phyloP scores from a whole-genome alignment of 306 rosid species.

The Dalbergia cochinchinensis region DNA sequence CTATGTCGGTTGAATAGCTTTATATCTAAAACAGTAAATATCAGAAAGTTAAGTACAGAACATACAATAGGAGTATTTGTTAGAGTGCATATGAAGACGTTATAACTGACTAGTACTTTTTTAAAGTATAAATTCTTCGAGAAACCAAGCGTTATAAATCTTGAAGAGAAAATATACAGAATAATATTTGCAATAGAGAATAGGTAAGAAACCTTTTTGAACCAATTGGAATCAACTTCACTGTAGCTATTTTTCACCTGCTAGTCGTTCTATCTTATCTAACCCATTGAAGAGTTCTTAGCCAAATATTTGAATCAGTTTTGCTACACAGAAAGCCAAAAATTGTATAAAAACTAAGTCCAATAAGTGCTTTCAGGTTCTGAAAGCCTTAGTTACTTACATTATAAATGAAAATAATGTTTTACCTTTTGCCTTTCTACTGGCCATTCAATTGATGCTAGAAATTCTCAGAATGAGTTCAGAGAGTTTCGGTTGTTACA shows the following conservation, averaged over 20 bases:
- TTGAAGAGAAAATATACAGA: constrained; percentile 15
- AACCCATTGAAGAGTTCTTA: constrained; percentile 30
- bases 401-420: constrained; percentile 23
- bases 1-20: no score
- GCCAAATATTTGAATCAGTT: not conserved
- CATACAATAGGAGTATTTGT: not conserved
- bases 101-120: not conserved
- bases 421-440: not conserved
- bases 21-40: not conserved
- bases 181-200: constrained; percentile 22
- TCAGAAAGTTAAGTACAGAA: constrained; percentile 1
- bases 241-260: no score
- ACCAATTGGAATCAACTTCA: no score
- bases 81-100: not conserved
- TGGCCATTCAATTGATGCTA: constrained; percentile 3
- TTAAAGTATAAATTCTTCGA: constrained; percentile 4
- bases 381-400: constrained; percentile 17
- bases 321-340: constrained; percentile 3
- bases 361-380: not conserved
- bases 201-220: constrained; percentile 67
- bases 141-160: constrained; percentile 13
- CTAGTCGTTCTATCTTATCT: no score
- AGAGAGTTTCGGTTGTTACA: not conserved
- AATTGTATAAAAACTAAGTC: constrained; percentile 20
- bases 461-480: constrained; percentile 25